A percentile compares a stretch with the other conserved stretches of the same genome.
These are phyloP conservation scores for Vairimorpha necatrix DNA, from an alignment of 371 early-diverging fungal genomes.

Conservation along the genomic window DNA sequence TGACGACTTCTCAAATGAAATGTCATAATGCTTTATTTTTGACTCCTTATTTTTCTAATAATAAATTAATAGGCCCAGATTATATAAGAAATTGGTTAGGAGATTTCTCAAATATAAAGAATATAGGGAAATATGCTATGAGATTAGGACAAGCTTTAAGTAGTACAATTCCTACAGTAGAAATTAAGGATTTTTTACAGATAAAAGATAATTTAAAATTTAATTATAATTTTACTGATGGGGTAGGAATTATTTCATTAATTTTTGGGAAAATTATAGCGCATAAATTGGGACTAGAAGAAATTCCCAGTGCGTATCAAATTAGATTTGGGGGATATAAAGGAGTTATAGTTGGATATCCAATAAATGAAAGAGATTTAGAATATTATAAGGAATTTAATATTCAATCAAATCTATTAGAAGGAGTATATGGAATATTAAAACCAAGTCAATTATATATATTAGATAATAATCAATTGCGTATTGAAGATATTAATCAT, in stretches of 20 bases:
- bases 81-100: conserved; percentile 72
- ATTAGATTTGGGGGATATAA: conserved; percentile 75
- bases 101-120: conserved; percentile 68
- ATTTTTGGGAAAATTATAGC: conserved; percentile 67
- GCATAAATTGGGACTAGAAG: conserved; percentile 65
- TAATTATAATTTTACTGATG: conserved; percentile 71
- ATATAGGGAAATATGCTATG: conserved; percentile 68
- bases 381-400: neutral
- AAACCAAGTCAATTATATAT: conserved; percentile 22
- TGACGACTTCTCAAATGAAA: conserved; percentile 68
- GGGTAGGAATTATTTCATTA: conserved; percentile 71
- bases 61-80: conserved; percentile 56
- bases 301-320: conserved; percentile 71
- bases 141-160: conserved; percentile 50
- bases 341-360: conserved; percentile 68
- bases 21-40: conserved; percentile 73
- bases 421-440: neutral
- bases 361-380: conserved; percentile 3
- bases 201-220: conserved; percentile 34
- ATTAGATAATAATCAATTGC: neutral
- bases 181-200: conserved; percentile 69
- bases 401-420: neutral
- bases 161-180: conserved; percentile 59
- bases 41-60: conserved; percentile 37
- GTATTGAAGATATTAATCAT: neutral